Conservation (phyloP, 305 asterid genomes). For the Fraxinus paxiana region DNA sequence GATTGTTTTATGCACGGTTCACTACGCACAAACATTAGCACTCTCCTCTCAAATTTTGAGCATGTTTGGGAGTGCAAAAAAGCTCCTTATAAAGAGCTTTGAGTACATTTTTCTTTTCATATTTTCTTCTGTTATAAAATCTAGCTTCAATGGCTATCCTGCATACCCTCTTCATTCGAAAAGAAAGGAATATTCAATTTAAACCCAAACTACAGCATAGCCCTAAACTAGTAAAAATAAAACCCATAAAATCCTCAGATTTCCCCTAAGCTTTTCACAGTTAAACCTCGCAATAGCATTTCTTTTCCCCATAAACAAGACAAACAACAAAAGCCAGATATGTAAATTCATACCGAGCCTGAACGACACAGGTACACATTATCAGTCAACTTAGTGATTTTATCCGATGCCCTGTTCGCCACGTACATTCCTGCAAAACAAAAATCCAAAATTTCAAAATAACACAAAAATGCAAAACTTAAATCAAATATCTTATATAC, state of each 20-base stretch:
- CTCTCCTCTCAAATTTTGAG: background rate
- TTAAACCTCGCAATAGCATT: background rate
- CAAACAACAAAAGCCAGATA: background rate
- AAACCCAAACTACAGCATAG: background rate
- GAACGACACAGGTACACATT: slow-evolving; percentile 85
- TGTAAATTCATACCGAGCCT: slow-evolving; percentile 65
- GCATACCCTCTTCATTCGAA: background rate
- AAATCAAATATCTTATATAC: background rate
- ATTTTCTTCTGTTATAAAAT: background rate
- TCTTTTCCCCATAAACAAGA: background rate
- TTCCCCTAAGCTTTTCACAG: background rate
- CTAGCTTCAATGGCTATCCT: background rate
- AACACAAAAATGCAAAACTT: background rate
- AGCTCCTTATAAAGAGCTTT: background rate
- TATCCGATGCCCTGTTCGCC: slow-evolving; percentile 88
- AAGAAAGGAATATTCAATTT: background rate
- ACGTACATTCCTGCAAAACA: slow-evolving; percentile 67
- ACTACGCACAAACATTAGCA: background rate
- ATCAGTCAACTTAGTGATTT: slow-evolving; percentile 79
- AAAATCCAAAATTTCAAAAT: background rate
- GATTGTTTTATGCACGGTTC: background rate
- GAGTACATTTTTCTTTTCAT: background rate
- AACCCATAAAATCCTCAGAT: background rate
- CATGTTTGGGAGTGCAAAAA: background rate
- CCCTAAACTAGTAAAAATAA: background rate